These are phyloP conservation scores for Calophaca sinica DNA, from an alignment of 306 rosid genomes.

Conservation along the genomic window DNA sequence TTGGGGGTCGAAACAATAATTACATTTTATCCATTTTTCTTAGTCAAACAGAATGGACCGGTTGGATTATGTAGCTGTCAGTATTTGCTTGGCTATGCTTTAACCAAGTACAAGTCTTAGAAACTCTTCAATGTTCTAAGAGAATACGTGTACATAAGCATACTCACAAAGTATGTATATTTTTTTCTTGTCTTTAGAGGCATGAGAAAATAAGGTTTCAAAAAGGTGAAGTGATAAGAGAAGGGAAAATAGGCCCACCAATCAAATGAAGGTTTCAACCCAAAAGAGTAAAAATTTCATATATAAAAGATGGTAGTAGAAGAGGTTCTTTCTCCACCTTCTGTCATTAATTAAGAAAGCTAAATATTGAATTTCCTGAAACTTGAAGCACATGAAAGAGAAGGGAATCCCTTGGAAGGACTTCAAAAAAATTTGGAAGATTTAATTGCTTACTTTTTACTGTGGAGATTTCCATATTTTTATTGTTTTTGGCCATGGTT, in stretches of 20 bases:
- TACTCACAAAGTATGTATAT: conserved; percentile 3
- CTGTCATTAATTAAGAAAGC: conserved; percentile 56
- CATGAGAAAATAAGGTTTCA: not conserved
- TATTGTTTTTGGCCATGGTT: no score
- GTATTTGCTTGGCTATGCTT: conserved; percentile 31
- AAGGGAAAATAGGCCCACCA: conserved; percentile 25
- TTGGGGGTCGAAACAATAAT: no score
- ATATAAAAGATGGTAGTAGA: conserved; percentile 42
- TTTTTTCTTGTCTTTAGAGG: not conserved
- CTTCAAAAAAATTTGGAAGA: no score
- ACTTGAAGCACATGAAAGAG: conserved; percentile 52
- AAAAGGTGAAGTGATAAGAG: not conserved
- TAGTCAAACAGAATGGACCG: conserved; percentile 3
- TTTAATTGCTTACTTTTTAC: no score
- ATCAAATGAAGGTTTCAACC: conserved; percentile 4
- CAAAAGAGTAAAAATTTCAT: not conserved
- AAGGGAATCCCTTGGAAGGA: conserved; percentile 61
- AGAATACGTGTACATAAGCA: conserved; percentile 31
- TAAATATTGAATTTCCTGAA: conserved; percentile 44
- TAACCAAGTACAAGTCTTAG: conserved; percentile 38
- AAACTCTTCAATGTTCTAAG: conserved; percentile 17
- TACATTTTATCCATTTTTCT: no score
- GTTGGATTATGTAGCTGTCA: conserved; percentile 20
- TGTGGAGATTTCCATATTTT: no score
- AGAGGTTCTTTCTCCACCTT: conserved; percentile 56